Evolutionary conservation across 2,329 filamentous ascomycete genomes (phyloP).

Genomic region (Phoma sp.): DNA sequence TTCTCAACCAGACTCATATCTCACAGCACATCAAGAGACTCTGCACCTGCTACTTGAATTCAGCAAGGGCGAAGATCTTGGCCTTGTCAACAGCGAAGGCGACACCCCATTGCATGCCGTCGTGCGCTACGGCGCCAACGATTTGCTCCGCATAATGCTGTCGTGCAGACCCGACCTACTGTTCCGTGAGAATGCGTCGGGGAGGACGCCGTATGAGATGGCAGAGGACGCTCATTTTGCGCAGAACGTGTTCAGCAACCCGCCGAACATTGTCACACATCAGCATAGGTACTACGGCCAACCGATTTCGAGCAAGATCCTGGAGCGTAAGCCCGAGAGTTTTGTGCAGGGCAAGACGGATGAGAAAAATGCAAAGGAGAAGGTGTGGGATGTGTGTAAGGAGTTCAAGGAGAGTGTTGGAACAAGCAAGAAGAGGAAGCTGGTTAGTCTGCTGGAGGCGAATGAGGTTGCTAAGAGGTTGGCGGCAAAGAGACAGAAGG

Average conservation of each 20-base stretch:
- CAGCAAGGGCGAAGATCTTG: slow-evolving; percentile 58
- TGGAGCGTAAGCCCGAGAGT: slow-evolving; percentile 8
- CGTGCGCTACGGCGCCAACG: slow-evolving; percentile 50
- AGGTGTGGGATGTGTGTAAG: slow-evolving; percentile 50
- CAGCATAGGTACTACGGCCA: background rate
- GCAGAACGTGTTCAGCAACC: slow-evolving; percentile 33
- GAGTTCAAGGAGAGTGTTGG: slow-evolving; percentile 31
- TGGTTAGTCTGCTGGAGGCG: slow-evolving; percentile 66
- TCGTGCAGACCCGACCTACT: slow-evolving; percentile 66
- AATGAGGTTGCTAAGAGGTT: slow-evolving; percentile 66
- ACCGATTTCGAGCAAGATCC: slow-evolving; percentile 2
- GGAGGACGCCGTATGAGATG: slow-evolving; percentile 74
- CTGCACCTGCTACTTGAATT: slow-evolving; percentile 43
- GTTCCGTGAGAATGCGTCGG: slow-evolving; percentile 77
- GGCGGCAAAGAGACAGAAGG: slow-evolving; percentile 32
- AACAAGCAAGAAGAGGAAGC: slow-evolving; percentile 54
- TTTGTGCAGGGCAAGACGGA: slow-evolving; percentile 29
- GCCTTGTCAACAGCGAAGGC: slow-evolving; percentile 68
- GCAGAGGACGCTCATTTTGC: slow-evolving; percentile 64
- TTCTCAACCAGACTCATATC: background rate
- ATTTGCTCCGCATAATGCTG: slow-evolving; percentile 59
- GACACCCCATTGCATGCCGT: slow-evolving; percentile 70
- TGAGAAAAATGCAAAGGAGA: slow-evolving; percentile 13
- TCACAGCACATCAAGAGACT: background rate
- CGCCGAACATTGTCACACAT: slow-evolving; percentile 15